Evolutionary conservation across 2,329 filamentous ascomycete genomes (phyloP), one percentile per base, ranked within the genome.

Genomic region (Magnaporthales sp.): DNA sequence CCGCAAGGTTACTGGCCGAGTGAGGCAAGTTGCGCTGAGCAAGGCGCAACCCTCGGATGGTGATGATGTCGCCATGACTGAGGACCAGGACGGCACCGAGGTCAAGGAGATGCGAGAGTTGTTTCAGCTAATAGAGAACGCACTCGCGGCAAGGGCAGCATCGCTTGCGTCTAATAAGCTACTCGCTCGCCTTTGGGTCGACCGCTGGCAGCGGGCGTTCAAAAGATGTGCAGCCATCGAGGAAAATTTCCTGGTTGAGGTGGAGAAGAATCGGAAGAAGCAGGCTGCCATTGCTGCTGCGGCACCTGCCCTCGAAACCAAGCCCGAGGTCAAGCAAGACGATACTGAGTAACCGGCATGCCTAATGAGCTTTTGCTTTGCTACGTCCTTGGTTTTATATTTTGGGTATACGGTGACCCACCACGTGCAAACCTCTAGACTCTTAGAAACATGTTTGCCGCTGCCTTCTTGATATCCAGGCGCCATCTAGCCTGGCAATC

Each of bases 171-270:
- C 72, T n/a, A 80, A 79, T 31, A 84, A 83, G 46, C 82, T 86
- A 32, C 80, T 93, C 70, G 84, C 96, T 67, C 84, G 85, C 69
- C 84, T 86, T 64, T 98, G 95, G 95, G 93, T 90, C 0, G 85
- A 87, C 74, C 86, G 93, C 63, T 99, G 95, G 95, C 80, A 92
- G 69, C 85, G 92, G 32, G 92, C 95, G 1, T 97, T 97, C 77
- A 82, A 88, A 72, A 84, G 95, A 60, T 90, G 92, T 77, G 86
- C 86, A 15, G 91, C 91, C 2, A 91, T 98, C 15, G 93, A 98
- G 79, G 93, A 97, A 78, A 85, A 90, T 0, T 86, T 85, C 73
- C 73, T 83, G 64, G 67, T 77, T 9, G 80, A 81, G 70, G 75
- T 75, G 3, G 74, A 75, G 71, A 72, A 73, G 68, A 62, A 46